Evolutionary conservation across 768 basidiomycete genomes (phyloP), one percentile per base, ranked within the genome.

Genomic region (Agaricus blazei): DNA sequence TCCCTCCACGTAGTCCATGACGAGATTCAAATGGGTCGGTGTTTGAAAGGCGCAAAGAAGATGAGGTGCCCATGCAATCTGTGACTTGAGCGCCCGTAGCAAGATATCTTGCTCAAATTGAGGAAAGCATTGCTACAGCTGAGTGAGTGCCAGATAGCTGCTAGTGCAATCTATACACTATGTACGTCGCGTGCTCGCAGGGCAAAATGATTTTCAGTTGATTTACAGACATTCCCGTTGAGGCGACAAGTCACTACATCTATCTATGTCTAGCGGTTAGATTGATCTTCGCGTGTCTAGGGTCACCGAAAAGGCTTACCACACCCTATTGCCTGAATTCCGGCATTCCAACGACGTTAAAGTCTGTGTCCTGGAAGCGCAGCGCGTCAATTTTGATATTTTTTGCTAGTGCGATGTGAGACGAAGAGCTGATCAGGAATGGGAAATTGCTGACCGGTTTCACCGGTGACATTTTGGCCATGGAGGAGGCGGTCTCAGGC

Each of bases 11-110:
- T 93, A 96, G 51, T 87, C 79, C 82, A 93, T 92, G 40, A 97
- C 78, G 36, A 97, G 71, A 58, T 83, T 87, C 26, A 95, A 76
- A 51, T 88, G 84, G 0, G 84, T 83, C 0, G 80, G 70, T 0
- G 85, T 85, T 60, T 96, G 93, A 62, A 88, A 97, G 0, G 95
- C 87, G 58, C 88, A 90, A n/a, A 95, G 70, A 1, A 98, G 78
- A 63, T 87, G 86, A 0, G 95, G 93, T 0, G 79, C 80, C 86
- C 88, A 90, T 12, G 72, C 64, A 4, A 83, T 73, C 38, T 78
- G 60, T 3, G 75, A 75, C 56, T 72, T 75, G 24, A 67, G 70
- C 9, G 89, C 87, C 52, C 80, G 77, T 0, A 90, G 68, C 7
- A 97, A 74, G 27, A 97, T 76, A 50, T 91, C 84, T 29, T 92